Evolutionary conservation across 2,329 filamentous ascomycete species (phyloP).

Genomic region (Xylariaceae sp.): DNA sequence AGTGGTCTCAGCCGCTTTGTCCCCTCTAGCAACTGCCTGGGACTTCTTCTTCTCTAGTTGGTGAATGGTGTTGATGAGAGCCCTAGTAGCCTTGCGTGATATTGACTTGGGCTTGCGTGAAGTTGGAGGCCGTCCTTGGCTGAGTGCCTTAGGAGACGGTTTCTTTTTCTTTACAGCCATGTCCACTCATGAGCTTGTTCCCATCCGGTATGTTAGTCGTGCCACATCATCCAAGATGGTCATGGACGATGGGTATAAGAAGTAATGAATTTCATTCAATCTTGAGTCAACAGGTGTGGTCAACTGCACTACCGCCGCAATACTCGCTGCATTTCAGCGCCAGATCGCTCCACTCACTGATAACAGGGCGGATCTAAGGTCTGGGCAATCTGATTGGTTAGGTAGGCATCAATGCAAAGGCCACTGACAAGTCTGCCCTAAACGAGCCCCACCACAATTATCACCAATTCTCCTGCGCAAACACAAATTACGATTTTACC

Average conservation of each 20-base stretch:
- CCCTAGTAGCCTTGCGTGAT: constrained; percentile 62
- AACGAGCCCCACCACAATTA: constrained; percentile 12
- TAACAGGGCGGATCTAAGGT: neutral
- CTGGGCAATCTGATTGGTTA: neutral
- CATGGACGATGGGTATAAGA: too few species aligned
- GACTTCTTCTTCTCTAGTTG: constrained; percentile 61
- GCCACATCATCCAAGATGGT: too few species aligned
- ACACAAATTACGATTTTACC: constrained; percentile 15
- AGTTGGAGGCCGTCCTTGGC: constrained; percentile 56
- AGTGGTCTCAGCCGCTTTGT: constrained; percentile 44
- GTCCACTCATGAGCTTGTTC: neutral
- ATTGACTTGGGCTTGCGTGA: constrained; percentile 54
- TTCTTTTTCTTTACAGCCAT: constrained; percentile 52
- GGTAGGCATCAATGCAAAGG: constrained; percentile 6
- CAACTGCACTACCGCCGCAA: too few species aligned
- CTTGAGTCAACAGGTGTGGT: too few species aligned
- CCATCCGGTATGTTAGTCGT: too few species aligned
- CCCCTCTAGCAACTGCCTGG: constrained; percentile 54
- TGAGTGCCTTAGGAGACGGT: constrained; percentile 44
- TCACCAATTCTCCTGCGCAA: constrained; percentile 12
- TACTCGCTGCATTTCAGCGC: too few species aligned
- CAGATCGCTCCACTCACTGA: too few species aligned
- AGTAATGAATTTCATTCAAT: too few species aligned
- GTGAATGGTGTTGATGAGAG: constrained; percentile 64
- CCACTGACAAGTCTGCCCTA: constrained; percentile 16